These are phyloP conservation scores for Syzygium malaccense DNA, from an alignment of 441 rosid genomes.

Conservation along the genomic window DNA sequence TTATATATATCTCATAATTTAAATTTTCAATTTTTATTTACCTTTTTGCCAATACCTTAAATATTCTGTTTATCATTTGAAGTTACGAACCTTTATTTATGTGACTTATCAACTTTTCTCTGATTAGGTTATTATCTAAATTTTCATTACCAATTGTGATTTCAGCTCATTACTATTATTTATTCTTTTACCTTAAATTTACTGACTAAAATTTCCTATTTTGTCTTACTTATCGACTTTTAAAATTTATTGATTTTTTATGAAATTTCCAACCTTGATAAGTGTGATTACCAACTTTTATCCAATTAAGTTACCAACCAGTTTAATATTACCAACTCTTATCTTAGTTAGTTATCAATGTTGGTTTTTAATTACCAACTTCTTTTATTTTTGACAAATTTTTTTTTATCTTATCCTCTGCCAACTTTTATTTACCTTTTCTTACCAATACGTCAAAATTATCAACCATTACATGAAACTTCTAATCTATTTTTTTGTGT, in stretches of 20 bases:
- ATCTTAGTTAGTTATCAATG: not conserved
- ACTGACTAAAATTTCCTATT: not conserved
- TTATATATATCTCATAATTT: not conserved
- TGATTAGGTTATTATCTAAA: not conserved
- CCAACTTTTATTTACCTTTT: not conserved
- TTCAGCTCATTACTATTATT: not conserved
- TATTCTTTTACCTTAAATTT: not conserved
- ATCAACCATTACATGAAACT: not conserved
- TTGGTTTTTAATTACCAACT: not conserved
- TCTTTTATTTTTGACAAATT: not conserved
- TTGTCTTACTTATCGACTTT: not conserved
- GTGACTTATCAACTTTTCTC: not conserved
- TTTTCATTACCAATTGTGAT: not conserved
- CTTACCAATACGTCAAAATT: not conserved
- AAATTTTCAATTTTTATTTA: not conserved
- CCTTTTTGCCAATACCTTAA: not conserved
- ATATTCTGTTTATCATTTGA: not conserved
- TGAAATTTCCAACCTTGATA: not conserved
- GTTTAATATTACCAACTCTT: not conserved
- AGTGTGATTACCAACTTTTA: not conserved
- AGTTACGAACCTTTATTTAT: not conserved
- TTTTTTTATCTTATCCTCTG: not conserved
- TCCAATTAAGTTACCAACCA: not conserved
- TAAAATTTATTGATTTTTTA: not conserved
- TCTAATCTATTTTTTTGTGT: not conserved